Conservation (phyloP, 2,329 filamentous ascomycete genomes). For the Beauveria asiatica region DNA sequence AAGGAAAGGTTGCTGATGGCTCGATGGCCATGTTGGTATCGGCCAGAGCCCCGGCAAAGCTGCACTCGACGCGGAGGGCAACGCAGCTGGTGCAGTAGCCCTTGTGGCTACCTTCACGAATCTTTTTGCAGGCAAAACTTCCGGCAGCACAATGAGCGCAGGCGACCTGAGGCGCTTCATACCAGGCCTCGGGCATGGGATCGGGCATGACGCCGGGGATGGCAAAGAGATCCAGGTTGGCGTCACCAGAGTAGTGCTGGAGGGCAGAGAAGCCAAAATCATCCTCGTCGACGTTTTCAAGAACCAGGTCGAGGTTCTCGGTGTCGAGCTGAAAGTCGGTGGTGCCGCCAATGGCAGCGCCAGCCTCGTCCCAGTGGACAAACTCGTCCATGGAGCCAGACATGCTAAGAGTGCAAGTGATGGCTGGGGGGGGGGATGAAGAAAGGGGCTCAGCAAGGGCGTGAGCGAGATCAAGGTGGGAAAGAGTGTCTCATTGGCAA, state of each 20-base stretch:
- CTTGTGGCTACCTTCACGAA: slow-evolving; percentile 50
- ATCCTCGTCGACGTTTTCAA: slow-evolving; percentile 49
- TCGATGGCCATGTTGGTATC: slow-evolving; percentile 27
- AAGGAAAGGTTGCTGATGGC: slow-evolving; percentile 30
- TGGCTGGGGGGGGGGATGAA: no score
- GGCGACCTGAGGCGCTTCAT: slow-evolving; percentile 35
- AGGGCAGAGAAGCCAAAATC: slow-evolving; percentile 52
- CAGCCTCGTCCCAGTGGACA: slow-evolving; percentile 52
- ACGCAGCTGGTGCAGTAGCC: slow-evolving; percentile 57
- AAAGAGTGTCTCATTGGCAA: slow-evolving; percentile 15
- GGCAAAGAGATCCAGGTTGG: slow-evolving; percentile 24
- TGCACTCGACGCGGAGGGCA: slow-evolving; percentile 49
- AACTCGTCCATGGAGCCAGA: slow-evolving; percentile 50
- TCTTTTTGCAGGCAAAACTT: slow-evolving; percentile 51
- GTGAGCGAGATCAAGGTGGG: slow-evolving; percentile 15
- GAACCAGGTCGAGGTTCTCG: slow-evolving; percentile 42
- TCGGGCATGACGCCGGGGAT: slow-evolving; percentile 20
- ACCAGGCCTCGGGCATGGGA: slow-evolving; percentile 12
- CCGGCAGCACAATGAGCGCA: slow-evolving; percentile 44
- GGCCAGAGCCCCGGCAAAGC: slow-evolving; percentile 35
- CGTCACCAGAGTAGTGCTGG: slow-evolving; percentile 43
- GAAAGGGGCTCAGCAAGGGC: slow-evolving; percentile 4
- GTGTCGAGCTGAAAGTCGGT: slow-evolving; percentile 20
- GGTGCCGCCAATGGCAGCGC: slow-evolving; percentile 24
- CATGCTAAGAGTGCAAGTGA: background rate